Percentiles rank a stretch among this genome's conserved stretches.
Evolutionary conservation across 352 stramenopile genomes (phyloP).

Genomic region (Saprolegnia parasitica): DNA sequence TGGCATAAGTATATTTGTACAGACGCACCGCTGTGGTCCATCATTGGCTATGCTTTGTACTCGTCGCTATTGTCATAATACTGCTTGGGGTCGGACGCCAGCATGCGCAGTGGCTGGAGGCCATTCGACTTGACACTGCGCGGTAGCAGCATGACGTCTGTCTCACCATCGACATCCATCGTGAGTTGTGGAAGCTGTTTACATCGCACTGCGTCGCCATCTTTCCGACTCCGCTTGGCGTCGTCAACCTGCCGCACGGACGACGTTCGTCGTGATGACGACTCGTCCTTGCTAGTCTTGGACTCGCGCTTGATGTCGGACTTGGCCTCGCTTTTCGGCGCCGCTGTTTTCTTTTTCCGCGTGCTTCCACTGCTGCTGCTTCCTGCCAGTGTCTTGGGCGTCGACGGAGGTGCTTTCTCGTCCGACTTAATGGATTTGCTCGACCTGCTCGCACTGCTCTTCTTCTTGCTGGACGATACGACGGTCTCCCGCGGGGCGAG

Average conservation of each 20-base stretch:
- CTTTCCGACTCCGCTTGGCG: neutral
- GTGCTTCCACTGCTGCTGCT: no score
- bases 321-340: slow-evolving; percentile 8
- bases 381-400: neutral
- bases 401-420: slow-evolving; percentile 6
- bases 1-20: neutral
- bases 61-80: slow-evolving; percentile 9
- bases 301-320: neutral
- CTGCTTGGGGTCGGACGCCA: slow-evolving; percentile 1
- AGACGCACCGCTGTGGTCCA: neutral
- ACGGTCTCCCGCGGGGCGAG: neutral
- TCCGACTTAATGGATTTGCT: neutral
- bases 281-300: neutral
- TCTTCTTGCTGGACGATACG: neutral
- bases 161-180: neutral
- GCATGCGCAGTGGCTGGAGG: slow-evolving; percentile 7
- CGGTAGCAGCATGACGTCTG: neutral
- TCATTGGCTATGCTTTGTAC: slow-evolving; percentile 8
- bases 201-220: neutral
- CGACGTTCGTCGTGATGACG: neutral
- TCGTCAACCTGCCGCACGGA: neutral
- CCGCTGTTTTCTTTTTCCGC: slow-evolving; percentile 4
- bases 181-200: slow-evolving; percentile 8
- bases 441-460: neutral
- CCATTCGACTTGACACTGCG: slow-evolving; percentile 8